Conservation (phyloP, 345 rosid species). For the Arabidopsis arenosa region DNA sequence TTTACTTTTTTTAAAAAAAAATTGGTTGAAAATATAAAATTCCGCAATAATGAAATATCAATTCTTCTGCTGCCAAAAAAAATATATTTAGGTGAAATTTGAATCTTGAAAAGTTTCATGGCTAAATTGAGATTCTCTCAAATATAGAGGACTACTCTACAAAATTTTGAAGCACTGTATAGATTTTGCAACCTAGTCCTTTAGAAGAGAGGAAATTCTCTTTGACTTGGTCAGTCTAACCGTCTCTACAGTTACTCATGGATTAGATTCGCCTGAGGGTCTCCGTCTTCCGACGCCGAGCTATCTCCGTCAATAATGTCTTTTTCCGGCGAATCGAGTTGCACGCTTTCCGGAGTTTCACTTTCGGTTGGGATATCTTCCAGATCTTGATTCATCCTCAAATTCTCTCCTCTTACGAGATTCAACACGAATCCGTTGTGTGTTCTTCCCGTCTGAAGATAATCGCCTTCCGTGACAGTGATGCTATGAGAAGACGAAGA, state of each 20-base stretch:
- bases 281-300: slow-evolving; percentile 68
- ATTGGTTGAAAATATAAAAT: neutral
- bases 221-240: neutral
- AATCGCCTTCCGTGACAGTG: slow-evolving; percentile 79
- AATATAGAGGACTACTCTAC: slow-evolving; percentile 9
- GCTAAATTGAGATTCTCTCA: slow-evolving; percentile 2
- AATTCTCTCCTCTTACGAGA: slow-evolving; percentile 66
- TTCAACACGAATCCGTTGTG: slow-evolving; percentile 77
- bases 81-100: neutral
- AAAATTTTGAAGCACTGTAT: neutral
- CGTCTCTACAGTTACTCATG: neutral
- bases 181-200: slow-evolving; percentile 24
- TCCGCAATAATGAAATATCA: neutral
- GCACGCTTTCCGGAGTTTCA: slow-evolving; percentile 67
- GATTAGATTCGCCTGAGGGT: slow-evolving; percentile 7
- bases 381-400: slow-evolving; percentile 49
- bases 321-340: slow-evolving; percentile 68
- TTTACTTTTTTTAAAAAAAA: neutral
- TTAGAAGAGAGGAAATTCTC: neutral
- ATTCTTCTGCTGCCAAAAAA: neutral
- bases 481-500: slow-evolving; percentile 53
- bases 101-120: neutral
- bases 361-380: slow-evolving; percentile 42
- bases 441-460: slow-evolving; percentile 74
- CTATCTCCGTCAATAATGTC: slow-evolving; percentile 60